Evolutionary conservation across 129 eudicot species (phyloP).

Genomic region (Centaurea solstitialis): DNA sequence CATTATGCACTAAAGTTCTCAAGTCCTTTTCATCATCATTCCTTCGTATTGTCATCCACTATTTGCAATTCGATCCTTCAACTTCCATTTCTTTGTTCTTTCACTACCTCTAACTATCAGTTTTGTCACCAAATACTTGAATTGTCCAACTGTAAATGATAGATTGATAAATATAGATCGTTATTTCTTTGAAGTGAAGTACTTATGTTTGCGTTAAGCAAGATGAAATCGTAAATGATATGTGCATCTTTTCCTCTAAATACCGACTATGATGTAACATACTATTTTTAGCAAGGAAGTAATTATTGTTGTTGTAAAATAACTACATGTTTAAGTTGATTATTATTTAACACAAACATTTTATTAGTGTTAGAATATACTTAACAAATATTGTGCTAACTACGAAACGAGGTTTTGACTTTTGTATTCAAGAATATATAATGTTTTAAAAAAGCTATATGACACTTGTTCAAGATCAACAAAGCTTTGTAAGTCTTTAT

Average conservation of each 20-base stretch:
- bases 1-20: slow-evolving; percentile 19
- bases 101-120: background rate
- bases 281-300: no score
- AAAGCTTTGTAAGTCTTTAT: background rate
- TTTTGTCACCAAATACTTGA: no score
- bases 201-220: background rate
- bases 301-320: background rate
- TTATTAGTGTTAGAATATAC: no score
- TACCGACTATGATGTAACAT: no score
- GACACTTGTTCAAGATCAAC: no score
- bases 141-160: background rate
- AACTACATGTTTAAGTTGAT: background rate
- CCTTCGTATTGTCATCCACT: slow-evolving; percentile 19
- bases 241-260: background rate
- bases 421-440: no score
- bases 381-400: background rate
- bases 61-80: slow-evolving; percentile 11
- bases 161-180: background rate
- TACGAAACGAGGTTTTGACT: background rate
- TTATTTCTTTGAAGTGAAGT: background rate
- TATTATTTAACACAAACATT: no score
- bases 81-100: background rate
- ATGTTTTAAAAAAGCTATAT: background rate
- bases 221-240: background rate
- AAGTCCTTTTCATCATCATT: slow-evolving; percentile 32